Base-by-base conservation (phyloP, 257 asterid species). In the Avicennia marina region DNA sequence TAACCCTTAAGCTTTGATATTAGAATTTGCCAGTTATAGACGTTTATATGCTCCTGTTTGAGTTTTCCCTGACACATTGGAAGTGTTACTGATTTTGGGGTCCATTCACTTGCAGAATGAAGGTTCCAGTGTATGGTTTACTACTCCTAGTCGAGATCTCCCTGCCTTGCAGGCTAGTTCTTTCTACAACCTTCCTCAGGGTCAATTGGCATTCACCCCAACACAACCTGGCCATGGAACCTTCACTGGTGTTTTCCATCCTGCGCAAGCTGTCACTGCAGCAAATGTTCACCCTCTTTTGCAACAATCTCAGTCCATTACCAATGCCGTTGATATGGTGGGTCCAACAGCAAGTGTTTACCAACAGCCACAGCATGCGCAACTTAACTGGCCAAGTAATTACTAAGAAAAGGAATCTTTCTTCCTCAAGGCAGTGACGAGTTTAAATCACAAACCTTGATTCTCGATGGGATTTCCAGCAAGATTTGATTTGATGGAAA, bases 341-440 rank as follows among this genome's bases (percentile, higher is more conserved):
- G 95, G 90, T 49, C 89, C 89, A 0, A 62, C 84, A 1, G 78
- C 71, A 52, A 76, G 39, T 54, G 76, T 77, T 55, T 87, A 87
- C 81, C 98, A 87, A 73, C 98, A 83, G 72, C 89, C 81, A 18
- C 98, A 90, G 74, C 97, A 81, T 39, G 61, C 89, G 10, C 93
- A 90, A 38, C 73, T 79, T 26, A 90, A 82, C 74, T 82, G 96
- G 98, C 95, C 98, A 11, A 79, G 72, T 79, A 84, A 67, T 81
- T 90, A 84, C 73, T 90, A 70, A 80, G 73, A 29, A 32, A 46
- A 27, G 53, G 27, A 32, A 48, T 2, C 20, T 12, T 5, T 36
- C 44, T 62, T 58, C 46, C 57, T 58, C 67, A 64, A 44, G 49
- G 66, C 51, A 52, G 43, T 39, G 58, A 52, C 56, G 58, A 74